Conservation (phyloP, 73 alveolate species). For the Tetrahymena elliotti region DNA sequence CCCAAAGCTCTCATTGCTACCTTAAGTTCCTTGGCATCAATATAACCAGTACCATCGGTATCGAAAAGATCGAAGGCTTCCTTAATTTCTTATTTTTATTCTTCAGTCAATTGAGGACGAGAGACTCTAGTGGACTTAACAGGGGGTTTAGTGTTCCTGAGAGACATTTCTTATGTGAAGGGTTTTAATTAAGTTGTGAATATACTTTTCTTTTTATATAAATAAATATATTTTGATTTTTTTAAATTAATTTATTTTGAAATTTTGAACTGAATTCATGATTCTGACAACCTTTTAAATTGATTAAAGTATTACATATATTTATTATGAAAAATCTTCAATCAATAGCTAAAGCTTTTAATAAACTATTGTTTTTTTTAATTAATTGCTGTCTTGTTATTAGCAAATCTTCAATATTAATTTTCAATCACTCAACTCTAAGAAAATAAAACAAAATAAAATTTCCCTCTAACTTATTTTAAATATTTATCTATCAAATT, state of each 20-base stretch:
- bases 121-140: conserved; percentile 43
- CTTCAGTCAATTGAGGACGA: conserved; percentile 69
- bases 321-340: not conserved
- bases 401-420: not conserved
- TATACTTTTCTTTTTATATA: not conserved
- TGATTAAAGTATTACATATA: not conserved
- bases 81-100: conserved; percentile 65
- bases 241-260: not conserved
- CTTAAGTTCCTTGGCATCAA: conserved; percentile 92
- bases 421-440: not conserved
- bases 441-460: not conserved
- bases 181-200: not conserved
- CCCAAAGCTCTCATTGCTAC: conserved; percentile 99
- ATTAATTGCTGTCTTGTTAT: too few species aligned
- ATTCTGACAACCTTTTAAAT: not conserved
- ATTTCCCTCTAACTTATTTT: not conserved
- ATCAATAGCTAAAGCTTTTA: not conserved
- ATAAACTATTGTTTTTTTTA: not conserved
- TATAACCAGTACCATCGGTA: conserved; percentile 86
- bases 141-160: conserved; percentile 26
- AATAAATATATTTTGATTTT: not conserved
- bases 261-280: not conserved
- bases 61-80: conserved; percentile 80
- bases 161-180: not conserved
- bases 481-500: not conserved